Evolutionary conservation across 2,329 filamentous ascomycete genomes (phyloP).

Genomic region (Tolypocladium guangdongense): DNA sequence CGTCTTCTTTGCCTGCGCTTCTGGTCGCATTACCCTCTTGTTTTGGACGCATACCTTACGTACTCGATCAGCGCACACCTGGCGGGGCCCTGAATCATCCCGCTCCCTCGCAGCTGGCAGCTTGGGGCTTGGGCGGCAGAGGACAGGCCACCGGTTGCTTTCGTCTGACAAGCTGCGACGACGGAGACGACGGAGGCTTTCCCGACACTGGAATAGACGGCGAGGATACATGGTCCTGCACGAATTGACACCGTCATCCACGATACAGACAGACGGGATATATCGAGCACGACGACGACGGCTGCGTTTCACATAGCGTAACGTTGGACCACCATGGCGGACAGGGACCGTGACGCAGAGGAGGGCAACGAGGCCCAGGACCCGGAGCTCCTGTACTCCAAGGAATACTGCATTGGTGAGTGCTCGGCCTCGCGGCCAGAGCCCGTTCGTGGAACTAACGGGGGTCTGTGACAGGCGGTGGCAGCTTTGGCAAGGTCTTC

Average conservation of each 20-base stretch:
- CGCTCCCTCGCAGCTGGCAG: neutral
- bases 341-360: constrained; percentile 35
- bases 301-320: neutral
- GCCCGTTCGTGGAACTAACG: neutral
- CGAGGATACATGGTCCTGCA: neutral
- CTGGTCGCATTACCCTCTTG: neutral
- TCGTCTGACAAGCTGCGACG: neutral
- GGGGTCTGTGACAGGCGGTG: constrained; percentile 54
- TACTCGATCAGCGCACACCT: neutral
- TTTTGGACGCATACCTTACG: neutral
- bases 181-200: neutral
- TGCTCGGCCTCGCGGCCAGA: neutral
- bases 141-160: neutral
- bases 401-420: constrained; percentile 79
- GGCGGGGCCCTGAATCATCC: neutral
- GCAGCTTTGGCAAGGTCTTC: constrained; percentile 97
- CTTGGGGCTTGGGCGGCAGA: neutral
- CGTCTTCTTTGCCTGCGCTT: neutral
- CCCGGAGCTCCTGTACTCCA: constrained; percentile 86
- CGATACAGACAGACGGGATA: neutral
- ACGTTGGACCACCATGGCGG: constrained; percentile 29
- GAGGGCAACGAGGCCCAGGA: constrained; percentile 49
- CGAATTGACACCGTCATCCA: neutral
- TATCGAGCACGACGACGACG: neutral
- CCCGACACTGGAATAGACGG: neutral